Percentiles rank a stretch among this genome's conserved stretches.
phyloP scores from a whole-genome alignment of 2,329 filamentous ascomycete genomes.

The Fusarium mexicanum region DNA sequence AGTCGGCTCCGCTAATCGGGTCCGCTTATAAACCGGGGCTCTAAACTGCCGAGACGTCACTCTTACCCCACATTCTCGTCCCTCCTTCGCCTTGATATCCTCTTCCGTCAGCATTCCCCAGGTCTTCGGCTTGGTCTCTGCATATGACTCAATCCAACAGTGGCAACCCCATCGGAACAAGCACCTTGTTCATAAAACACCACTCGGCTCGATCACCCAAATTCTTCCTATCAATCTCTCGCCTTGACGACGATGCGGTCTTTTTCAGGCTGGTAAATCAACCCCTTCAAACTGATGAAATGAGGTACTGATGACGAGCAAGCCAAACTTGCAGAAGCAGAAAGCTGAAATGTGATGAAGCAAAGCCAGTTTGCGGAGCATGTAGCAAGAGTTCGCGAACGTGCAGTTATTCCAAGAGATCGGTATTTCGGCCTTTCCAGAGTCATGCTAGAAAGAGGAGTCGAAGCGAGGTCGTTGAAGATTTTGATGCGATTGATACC shows the following conservation, averaged over 20 bases:
- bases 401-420: slow-evolving; percentile 29
- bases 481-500: background rate
- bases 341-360: slow-evolving; percentile 43
- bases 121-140: background rate
- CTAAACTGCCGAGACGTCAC: background rate
- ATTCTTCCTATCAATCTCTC: accelerated
- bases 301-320: background rate
- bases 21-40: background rate
- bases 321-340: slow-evolving; percentile 37
- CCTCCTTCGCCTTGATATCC: slow-evolving; percentile 28
- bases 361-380: slow-evolving; percentile 32
- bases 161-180: background rate
- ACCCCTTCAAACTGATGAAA: accelerated
- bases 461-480: background rate
- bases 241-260: slow-evolving; percentile 25
- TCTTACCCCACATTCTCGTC: slow-evolving; percentile 28
- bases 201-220: background rate
- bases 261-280: slow-evolving; percentile 35
- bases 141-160: background rate
- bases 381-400: slow-evolving; percentile 28
- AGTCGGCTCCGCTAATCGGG: slow-evolving; percentile 2
- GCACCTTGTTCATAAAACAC: background rate
- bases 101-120: background rate
- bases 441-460: background rate
- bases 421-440: slow-evolving; percentile 31